A percentile compares a stretch with the other conserved stretches of the same genome.
Conservation (phyloP, 2,329 filamentous ascomycete species). For the Alternaria atra region DNA sequence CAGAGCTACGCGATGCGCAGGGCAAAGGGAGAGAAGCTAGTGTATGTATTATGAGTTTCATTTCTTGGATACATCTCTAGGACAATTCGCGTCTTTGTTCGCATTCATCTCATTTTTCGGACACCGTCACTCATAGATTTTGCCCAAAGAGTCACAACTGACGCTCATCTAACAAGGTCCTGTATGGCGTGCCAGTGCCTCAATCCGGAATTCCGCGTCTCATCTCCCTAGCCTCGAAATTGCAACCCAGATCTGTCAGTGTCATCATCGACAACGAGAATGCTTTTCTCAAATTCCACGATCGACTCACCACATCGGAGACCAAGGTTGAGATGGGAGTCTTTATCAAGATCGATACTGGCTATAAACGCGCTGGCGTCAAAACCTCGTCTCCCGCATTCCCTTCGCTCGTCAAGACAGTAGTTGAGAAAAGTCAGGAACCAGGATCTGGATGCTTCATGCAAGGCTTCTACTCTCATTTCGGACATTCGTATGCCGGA, state of each 20-base stretch:
- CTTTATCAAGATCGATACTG: slow-evolving; percentile 79
- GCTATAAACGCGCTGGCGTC: slow-evolving; percentile 75
- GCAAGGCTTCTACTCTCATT: slow-evolving; percentile 76
- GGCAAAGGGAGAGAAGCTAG: slow-evolving; percentile 65
- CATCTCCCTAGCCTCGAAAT: slow-evolving; percentile 61
- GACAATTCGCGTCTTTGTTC: not conserved
- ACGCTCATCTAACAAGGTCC: slow-evolving; percentile 56
- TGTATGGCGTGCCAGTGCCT: slow-evolving; percentile 77
- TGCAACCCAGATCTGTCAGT: slow-evolving; percentile 65
- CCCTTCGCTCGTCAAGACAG: slow-evolving; percentile 57
- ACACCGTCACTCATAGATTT: not conserved
- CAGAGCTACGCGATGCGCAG: slow-evolving; percentile 68
- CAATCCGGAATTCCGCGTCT: slow-evolving; percentile 69
- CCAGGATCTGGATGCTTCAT: slow-evolving; percentile 48
- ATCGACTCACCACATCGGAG: slow-evolving; percentile 40
- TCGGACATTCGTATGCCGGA: slow-evolving; percentile 73
- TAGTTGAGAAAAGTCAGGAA: slow-evolving; percentile 46
- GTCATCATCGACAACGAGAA: slow-evolving; percentile 75
- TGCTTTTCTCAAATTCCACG: slow-evolving; percentile 55
- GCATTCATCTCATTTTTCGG: not conserved
- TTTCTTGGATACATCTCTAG: not conserved
- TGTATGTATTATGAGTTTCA: slow-evolving; percentile 53
- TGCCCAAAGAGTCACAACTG: not conserved
- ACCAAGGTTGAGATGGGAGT: slow-evolving; percentile 56
- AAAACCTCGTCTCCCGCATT: slow-evolving; percentile 60